These are phyloP conservation scores for Endothia cerciana DNA, from an alignment of 2,329 filamentous ascomycete species.

Conservation along the genomic window DNA sequence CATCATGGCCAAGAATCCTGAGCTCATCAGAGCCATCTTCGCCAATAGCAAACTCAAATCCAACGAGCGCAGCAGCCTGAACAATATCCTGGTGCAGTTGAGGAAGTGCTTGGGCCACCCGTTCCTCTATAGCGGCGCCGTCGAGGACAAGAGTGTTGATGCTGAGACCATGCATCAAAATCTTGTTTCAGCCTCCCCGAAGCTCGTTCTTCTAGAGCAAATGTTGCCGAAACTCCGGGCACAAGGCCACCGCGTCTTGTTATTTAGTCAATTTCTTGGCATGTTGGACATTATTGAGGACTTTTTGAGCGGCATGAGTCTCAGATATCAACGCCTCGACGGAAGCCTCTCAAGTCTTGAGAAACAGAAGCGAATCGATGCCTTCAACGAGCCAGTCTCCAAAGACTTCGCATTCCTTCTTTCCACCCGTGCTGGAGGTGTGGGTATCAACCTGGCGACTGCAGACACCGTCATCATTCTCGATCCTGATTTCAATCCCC, in stretches of 20 bases:
- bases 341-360: constrained; percentile 79
- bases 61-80: constrained; percentile 77
- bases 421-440: constrained; percentile 91
- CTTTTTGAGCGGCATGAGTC: constrained; percentile 76
- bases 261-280: constrained; percentile 93
- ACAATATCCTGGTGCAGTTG: constrained; percentile 94
- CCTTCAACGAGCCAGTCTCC: constrained; percentile 86
- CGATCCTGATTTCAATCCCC: constrained; percentile 96
- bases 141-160: constrained; percentile 78
- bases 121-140: constrained; percentile 87
- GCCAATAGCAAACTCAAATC: constrained; percentile 67
- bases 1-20: constrained; percentile 87
- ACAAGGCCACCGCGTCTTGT: constrained; percentile 84
- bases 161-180: constrained; percentile 71
- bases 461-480: constrained; percentile 98
- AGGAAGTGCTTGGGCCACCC: constrained; percentile 95
- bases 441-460: constrained; percentile 95
- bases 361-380: constrained; percentile 93
- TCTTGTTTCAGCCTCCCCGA: constrained; percentile 87
- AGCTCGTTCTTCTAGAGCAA: constrained; percentile 80
- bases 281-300: constrained; percentile 92
- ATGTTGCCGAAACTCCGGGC: constrained; percentile 87
- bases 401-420: constrained; percentile 86
- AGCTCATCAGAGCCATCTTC: constrained; percentile 87
- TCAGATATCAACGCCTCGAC: constrained; percentile 80